Base-by-base conservation (phyloP, 2,329 filamentous ascomycete genomes). In the Amesomyces nigricolor region DNA sequence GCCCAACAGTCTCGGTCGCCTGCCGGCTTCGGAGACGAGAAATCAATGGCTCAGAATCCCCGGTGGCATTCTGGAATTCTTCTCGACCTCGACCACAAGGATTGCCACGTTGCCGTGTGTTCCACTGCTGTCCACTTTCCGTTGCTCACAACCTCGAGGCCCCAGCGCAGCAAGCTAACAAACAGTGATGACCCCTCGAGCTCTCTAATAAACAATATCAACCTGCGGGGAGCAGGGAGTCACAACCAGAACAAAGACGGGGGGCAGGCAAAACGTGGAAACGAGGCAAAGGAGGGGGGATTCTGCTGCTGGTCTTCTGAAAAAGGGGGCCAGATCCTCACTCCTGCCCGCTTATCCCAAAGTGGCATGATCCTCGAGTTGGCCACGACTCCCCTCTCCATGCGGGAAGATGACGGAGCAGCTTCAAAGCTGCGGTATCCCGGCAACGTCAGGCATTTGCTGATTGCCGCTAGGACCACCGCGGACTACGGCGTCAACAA, bases 341-440 rank as follows among this genome's bases (percentile, higher is more conserved):
- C n/a, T 26, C 35, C 10, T 16, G 38, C 11, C 45, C 29, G 13
- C 45, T 42, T 43, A 13, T 29, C 51, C 51, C 44, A 48, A 53
- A 53, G 51, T 38, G 44, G 51, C 16, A 53, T 45, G 53, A 50
- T 54, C 39, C 53, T 50, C 40, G 13, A 43, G 43, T 17, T 50
- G 30, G 39, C 29, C 46, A 14, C 37, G n/a, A 13, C 29, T 35
- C 29, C 16, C 47, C 16, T 26, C 14, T 35, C 39, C 11, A 9
- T 10, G 14, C 8, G 43, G 10, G 43, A 39, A 9, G 4, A 11
- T 19, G 8, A 30, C 19, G 32, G 13, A n/a, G n/a, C 10, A 42
- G 6, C 11, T 17, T n/a, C 29, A n/a, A 52, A 35, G 42, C 54
- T n/a, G 45, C 54, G 54, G 45, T 56, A 56, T 52, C 54, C 44